These are phyloP conservation scores for Psilocybe sp. DNA, from an alignment of 768 basidiomycete genomes.

Conservation along the genomic window DNA sequence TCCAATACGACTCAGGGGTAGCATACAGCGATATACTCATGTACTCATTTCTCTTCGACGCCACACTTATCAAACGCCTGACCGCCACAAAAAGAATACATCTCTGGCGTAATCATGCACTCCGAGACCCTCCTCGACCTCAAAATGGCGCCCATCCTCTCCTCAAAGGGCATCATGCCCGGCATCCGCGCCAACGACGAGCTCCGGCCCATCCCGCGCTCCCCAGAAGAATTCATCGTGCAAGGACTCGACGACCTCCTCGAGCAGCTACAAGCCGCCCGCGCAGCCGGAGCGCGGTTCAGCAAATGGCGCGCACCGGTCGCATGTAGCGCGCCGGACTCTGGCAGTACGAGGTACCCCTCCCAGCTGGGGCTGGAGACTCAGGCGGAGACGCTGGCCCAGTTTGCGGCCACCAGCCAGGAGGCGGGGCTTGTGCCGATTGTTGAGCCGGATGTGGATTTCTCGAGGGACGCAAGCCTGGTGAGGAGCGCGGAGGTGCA, in stretches of 20 bases:
- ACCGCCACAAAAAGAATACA: no score
- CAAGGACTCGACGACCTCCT: conserved; percentile 49
- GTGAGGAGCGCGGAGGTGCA: conserved; percentile 44
- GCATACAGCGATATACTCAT: no score
- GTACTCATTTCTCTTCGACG: no score
- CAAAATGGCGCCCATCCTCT: conserved; percentile 42
- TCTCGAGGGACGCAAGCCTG: conserved; percentile 44
- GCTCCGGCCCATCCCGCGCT: conserved; percentile 41
- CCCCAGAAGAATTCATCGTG: conserved; percentile 43
- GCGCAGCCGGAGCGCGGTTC: conserved; percentile 44
- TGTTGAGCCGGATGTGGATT: conserved; percentile 52
- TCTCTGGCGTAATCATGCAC: conserved; percentile 53
- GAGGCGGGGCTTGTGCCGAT: conserved; percentile 51
- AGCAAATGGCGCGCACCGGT: conserved; percentile 52
- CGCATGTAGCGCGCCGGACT: conserved; percentile 35
- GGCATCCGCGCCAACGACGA: conserved; percentile 52
- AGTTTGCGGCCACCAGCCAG: conserved; percentile 49
- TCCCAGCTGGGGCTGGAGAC: conserved; percentile 38
- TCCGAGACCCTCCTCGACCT: conserved; percentile 47
- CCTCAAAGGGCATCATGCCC: conserved; percentile 42
- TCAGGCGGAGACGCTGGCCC: conserved; percentile 45
- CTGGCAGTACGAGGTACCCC: conserved; percentile 27
- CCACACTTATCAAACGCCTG: no score
- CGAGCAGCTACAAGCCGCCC: conserved; percentile 37
- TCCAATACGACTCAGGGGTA: no score